Conservation (phyloP, 2,329 filamentous ascomycete species). For the Xylariales sp. region DNA sequence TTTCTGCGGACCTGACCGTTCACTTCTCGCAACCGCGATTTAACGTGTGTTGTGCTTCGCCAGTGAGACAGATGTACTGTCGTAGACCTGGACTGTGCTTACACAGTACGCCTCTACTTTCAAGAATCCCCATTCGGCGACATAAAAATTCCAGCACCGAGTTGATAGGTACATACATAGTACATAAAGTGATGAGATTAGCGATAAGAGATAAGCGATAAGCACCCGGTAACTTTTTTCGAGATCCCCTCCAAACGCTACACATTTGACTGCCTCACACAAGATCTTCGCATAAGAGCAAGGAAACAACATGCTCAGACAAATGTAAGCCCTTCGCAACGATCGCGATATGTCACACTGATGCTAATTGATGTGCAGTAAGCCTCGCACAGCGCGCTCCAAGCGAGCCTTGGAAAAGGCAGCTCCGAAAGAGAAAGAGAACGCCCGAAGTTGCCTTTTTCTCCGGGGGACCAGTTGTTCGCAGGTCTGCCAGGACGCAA, state of each 20-base stretch:
- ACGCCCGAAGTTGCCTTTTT: slow-evolving; percentile 85
- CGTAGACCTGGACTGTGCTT: too few relatives aligned
- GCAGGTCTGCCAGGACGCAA: slow-evolving; percentile 73
- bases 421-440: slow-evolving; percentile 83
- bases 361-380: slow-evolving; percentile 31
- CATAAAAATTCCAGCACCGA: too few relatives aligned
- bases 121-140: too few relatives aligned
- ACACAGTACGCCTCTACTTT: too few relatives aligned
- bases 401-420: slow-evolving; percentile 93
- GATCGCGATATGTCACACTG: background rate
- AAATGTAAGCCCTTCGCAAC: slow-evolving; percentile 7
- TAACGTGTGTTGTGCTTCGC: too few relatives aligned
- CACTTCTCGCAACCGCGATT: too few relatives aligned
- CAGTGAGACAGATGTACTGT: too few relatives aligned
- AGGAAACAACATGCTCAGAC: slow-evolving; percentile 9
- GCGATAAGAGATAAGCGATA: too few relatives aligned
- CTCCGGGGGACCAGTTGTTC: slow-evolving; percentile 79
- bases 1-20: too few relatives aligned
- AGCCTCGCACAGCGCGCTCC: slow-evolving; percentile 72
- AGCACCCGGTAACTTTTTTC: slow-evolving; percentile 4
- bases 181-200: too few relatives aligned
- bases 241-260: slow-evolving; percentile 2
- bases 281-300: too few relatives aligned
- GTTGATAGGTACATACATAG: background rate
- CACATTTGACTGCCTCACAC: too few relatives aligned